phyloP scores from a whole-genome alignment of 1,139 yeast genomes.

The Geotrichum carabidarum region DNA sequence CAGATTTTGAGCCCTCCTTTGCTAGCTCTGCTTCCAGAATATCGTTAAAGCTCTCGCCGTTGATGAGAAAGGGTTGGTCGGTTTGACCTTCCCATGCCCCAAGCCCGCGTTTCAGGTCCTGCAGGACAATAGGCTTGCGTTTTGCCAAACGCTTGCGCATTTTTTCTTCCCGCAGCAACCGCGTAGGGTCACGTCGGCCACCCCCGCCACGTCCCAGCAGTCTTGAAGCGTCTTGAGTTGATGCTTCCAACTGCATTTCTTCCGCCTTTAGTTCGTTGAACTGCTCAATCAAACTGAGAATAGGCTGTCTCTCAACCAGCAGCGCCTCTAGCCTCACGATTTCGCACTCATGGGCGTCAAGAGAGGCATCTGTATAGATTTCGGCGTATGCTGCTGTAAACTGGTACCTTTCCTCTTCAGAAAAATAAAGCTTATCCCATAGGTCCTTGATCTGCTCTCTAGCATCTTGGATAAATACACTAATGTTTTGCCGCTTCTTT shows the following conservation, averaged over 20 bases:
- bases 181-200: slow-evolving; percentile 49
- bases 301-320: slow-evolving; percentile 49
- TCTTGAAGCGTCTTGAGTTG: slow-evolving; percentile 77
- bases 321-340: slow-evolving; percentile 49
- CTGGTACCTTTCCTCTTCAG: slow-evolving; percentile 42
- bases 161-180: slow-evolving; percentile 74
- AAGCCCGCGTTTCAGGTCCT: slow-evolving; percentile 48
- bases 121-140: slow-evolving; percentile 60
- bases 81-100: slow-evolving; percentile 45
- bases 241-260: slow-evolving; percentile 56
- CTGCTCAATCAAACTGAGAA: slow-evolving; percentile 51
- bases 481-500: slow-evolving; percentile 59
- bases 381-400: slow-evolving; percentile 41
- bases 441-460: slow-evolving; percentile 52
- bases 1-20: slow-evolving; percentile 9
- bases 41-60: slow-evolving; percentile 11
- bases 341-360: slow-evolving; percentile 61
- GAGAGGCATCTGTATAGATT: slow-evolving; percentile 48
- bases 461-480: slow-evolving; percentile 60
- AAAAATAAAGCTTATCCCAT: slow-evolving; percentile 61
- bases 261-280: slow-evolving; percentile 56
- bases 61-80: slow-evolving; percentile 18
- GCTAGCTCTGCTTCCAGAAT: slow-evolving; percentile 9
- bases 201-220: slow-evolving; percentile 63
- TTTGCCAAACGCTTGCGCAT: slow-evolving; percentile 61